Conservation (phyloP, 2,329 filamentous ascomycete genomes). For the Pseudopithomyces maydicus region DNA sequence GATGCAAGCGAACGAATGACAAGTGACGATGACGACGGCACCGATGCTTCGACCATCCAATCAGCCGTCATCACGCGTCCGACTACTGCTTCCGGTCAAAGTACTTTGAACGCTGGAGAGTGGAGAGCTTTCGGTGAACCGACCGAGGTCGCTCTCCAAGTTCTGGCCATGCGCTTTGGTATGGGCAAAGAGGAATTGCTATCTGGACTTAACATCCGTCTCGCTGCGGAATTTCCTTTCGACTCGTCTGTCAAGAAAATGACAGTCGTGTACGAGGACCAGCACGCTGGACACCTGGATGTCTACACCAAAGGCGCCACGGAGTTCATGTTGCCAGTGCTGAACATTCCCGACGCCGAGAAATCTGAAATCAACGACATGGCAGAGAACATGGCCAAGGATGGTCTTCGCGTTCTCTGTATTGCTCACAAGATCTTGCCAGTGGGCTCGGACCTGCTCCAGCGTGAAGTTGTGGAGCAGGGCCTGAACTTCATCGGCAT, state of each 20-base stretch:
- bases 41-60: constrained; percentile 37
- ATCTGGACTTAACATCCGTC: constrained; percentile 31
- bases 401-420: constrained; percentile 46
- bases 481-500: constrained; percentile 78
- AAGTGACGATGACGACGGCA: constrained; percentile 37
- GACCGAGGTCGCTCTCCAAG: constrained; percentile 47
- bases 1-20: constrained; percentile 40
- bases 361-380: constrained; percentile 31
- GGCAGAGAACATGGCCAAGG: constrained; percentile 44
- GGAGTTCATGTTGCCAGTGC: constrained; percentile 42
- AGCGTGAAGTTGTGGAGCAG: constrained; percentile 67
- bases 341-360: constrained; percentile 37
- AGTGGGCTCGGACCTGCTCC: constrained; percentile 31
- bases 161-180: constrained; percentile 46
- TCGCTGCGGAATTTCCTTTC: constrained; percentile 46
- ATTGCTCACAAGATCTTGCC: constrained; percentile 43
- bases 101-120: constrained; percentile 11
- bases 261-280: constrained; percentile 45
- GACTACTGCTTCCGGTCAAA: constrained; percentile 28
- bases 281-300: constrained; percentile 32
- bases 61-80: constrained; percentile 32
- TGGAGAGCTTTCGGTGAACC: constrained; percentile 46
- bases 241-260: constrained; percentile 49
- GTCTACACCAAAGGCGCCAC: constrained; percentile 47
- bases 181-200: constrained; percentile 41